Evolutionary conservation across 163 green algal species (phyloP), one percentile per base, ranked within the genome.

Genomic region (Scenedesmus sp.): DNA sequence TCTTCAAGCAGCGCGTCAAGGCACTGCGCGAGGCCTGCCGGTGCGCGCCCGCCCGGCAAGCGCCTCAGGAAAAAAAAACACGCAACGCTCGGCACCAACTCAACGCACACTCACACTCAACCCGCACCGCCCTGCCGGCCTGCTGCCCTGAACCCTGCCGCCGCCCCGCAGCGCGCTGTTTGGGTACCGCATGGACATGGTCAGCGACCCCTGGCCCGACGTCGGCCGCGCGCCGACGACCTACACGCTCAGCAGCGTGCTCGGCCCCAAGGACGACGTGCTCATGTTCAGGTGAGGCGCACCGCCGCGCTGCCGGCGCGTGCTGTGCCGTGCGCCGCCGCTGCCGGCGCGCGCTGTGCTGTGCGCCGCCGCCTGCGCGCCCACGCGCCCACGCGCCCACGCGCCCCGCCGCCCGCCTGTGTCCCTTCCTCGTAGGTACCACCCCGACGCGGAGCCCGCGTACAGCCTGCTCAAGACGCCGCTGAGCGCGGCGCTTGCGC

Each of bases 151-250:
- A n/a, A n/a, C n/a, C 70, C 64, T 66, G 15, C 39, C 39, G 39
- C 7, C 39, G 10, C 39, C 56, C 28, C 28, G 31, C 69, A 77
- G 57, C 57, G 44, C 58, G 29, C 77, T 96, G 63, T 93, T 96
- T 80, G 91, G 91, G 42, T 96, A 92, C 77, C 54, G 82, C 3
- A 36, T 95, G 33, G 91, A 94, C 63, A 93, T 95, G 84, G 64
- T 75, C 28, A 69, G 64, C 2, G 85, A 93, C 72, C 70, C 86
- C 26, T 47, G 67, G 51, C 22, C 63, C 20, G 67, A 84, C 28
- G 75, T 75, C 26, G 39, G 51, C 13, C 36, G 60, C 28, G 64
- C 71, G 11, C 64, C 76, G 48, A 65, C 65, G 10, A 75, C 44
- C 29, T 63, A 70, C n/a, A 58, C 74, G 4, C 70, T 79, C 9